Percentiles rank a stretch among this genome's conserved stretches.
Evolutionary conservation across 495 filamentous ascomycete species (phyloP).

Genomic region (Annulohypoxylon stygium): DNA sequence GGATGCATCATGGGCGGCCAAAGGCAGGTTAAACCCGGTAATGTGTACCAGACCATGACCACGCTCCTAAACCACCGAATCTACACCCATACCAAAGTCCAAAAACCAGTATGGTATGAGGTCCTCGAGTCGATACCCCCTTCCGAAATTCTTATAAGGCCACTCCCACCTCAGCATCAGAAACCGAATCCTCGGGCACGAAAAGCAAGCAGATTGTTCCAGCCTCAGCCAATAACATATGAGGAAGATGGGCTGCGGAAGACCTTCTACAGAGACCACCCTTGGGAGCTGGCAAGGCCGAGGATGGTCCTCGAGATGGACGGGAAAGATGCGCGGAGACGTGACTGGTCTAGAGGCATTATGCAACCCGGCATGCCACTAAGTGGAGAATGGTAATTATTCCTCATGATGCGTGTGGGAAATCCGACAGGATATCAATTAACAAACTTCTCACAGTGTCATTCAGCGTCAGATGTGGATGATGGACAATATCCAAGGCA

Average conservation of each 20-base stretch:
- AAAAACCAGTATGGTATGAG: slow-evolving; percentile 80
- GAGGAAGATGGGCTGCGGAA: slow-evolving; percentile 86
- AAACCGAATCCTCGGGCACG: slow-evolving; percentile 63
- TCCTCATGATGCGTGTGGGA: not conserved
- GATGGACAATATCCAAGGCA: slow-evolving; percentile 70
- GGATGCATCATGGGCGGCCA: slow-evolving; percentile 48
- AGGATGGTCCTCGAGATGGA: slow-evolving; percentile 85
- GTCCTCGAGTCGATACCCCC: slow-evolving; percentile 82
- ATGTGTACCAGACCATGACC: slow-evolving; percentile 48
- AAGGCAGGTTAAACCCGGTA: slow-evolving; percentile 45
- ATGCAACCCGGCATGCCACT: slow-evolving; percentile 81
- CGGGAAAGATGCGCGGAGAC: slow-evolving; percentile 79
- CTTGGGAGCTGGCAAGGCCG: slow-evolving; percentile 95
- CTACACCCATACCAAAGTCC: slow-evolving; percentile 43
- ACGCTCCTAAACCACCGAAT: slow-evolving; percentile 46
- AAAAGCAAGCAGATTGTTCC: slow-evolving; percentile 79
- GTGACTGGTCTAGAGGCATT: slow-evolving; percentile 82
- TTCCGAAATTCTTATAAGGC: slow-evolving; percentile 76
- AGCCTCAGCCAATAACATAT: slow-evolving; percentile 81
- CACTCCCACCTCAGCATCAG: slow-evolving; percentile 73
- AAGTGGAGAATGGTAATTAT: slow-evolving; percentile 84
- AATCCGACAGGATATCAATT: slow-evolving; percentile 15
- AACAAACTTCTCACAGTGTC: slow-evolving; percentile 70
- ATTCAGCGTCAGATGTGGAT: slow-evolving; percentile 92
- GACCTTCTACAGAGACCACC: slow-evolving; percentile 91